phyloP scores from a whole-genome alignment of 768 basidiomycete species.

The Boletus reticulatus region DNA sequence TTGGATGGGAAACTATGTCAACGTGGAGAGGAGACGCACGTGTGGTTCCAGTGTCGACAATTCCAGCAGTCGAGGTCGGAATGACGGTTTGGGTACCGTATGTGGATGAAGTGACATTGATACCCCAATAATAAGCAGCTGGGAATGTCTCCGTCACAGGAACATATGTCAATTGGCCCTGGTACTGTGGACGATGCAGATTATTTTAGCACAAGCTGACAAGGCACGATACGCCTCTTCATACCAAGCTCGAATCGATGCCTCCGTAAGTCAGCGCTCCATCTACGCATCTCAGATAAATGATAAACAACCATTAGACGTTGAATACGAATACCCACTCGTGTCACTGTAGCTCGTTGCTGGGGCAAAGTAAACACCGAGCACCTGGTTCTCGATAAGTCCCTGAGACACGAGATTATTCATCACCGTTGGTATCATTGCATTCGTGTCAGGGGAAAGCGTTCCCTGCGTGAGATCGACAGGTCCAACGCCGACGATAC shows the following conservation, averaged over 20 bases:
- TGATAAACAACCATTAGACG: neutral
- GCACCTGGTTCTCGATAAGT: conserved; percentile 12
- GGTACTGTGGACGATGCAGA: conserved; percentile 10
- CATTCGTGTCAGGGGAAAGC: neutral
- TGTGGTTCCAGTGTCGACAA: conserved; percentile 30
- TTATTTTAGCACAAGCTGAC: neutral
- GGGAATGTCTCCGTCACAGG: conserved; percentile 28
- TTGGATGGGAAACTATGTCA: neutral
- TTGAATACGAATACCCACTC: conserved; percentile 7
- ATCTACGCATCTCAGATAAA: conserved; percentile 9
- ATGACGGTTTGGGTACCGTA: conserved; percentile 18
- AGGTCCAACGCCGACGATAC: conserved; percentile 29
- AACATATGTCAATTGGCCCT: conserved; percentile 21
- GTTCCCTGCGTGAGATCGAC: conserved; percentile 14
- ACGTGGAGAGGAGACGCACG: conserved; percentile 1
- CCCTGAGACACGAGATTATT: conserved; percentile 23
- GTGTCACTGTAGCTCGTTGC: conserved; percentile 13
- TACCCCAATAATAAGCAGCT: conserved; percentile 28
- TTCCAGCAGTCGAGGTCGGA: conserved; percentile 22
- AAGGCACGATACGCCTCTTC: neutral
- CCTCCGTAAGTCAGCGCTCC: conserved; percentile 28
- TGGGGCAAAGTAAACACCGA: conserved; percentile 25
- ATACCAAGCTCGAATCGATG: conserved; percentile 13
- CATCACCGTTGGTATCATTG: conserved; percentile 24
- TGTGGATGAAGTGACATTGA: conserved; percentile 21